These are phyloP conservation scores for Melanogaster broomeanus DNA, from an alignment of 768 basidiomycete species.

Conservation along the genomic window DNA sequence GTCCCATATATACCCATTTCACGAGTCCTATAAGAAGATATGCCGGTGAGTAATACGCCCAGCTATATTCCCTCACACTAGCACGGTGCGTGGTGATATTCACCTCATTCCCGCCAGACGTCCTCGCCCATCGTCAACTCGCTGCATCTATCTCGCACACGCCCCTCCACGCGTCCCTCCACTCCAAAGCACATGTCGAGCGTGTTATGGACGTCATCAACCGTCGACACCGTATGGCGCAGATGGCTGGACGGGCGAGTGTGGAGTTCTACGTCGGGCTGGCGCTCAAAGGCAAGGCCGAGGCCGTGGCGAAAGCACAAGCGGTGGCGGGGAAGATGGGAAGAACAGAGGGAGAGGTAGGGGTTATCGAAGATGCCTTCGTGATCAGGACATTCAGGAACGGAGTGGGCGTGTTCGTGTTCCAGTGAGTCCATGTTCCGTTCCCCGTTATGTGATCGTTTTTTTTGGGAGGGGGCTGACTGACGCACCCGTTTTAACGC, in stretches of 20 bases:
- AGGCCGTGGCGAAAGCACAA: constrained; percentile 38
- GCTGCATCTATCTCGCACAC: constrained; percentile 84
- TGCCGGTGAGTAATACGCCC: constrained; percentile 58
- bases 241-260: constrained; percentile 95
- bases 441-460: no score
- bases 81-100: no score
- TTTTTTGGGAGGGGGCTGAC: background rate
- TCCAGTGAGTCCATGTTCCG: constrained; percentile 61
- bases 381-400: constrained; percentile 95
- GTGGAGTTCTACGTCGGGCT: constrained; percentile 98
- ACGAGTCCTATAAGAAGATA: constrained; percentile 97
- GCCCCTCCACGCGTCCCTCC: constrained; percentile 83
- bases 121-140: constrained; percentile 92
- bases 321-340: constrained; percentile 14
- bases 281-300: constrained; percentile 72
- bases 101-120: constrained; percentile 51
- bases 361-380: constrained; percentile 80
- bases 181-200: constrained; percentile 88
- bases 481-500: background rate
- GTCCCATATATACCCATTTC: constrained; percentile 96
- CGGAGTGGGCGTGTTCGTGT: constrained; percentile 95
- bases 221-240: constrained; percentile 91
- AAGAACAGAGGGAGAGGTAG: constrained; percentile 23
- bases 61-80: background rate
- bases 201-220: constrained; percentile 85